phyloP scores from a whole-genome alignment of 73 alveolate species.

The Paramecium sonneborni region DNA sequence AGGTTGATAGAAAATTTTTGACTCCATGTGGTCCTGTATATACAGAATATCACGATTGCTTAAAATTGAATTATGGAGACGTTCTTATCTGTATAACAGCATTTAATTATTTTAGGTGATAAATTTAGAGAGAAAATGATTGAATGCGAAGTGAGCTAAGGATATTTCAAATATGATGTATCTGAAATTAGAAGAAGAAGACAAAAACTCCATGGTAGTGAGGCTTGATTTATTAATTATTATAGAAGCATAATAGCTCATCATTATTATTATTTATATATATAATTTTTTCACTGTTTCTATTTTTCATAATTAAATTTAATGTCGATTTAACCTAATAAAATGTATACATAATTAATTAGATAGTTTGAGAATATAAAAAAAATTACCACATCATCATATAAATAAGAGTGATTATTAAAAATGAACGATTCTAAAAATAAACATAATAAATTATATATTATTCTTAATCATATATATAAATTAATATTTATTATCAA shows the following conservation, averaged over 20 bases:
- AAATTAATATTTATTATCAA: not conserved
- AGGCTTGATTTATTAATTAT: conserved; percentile 16
- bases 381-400: too few relatives aligned
- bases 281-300: not conserved
- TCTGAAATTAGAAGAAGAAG: conserved; percentile 27
- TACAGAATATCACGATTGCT: not conserved
- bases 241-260: not conserved
- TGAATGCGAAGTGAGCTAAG: conserved; percentile 11
- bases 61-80: conserved; percentile 18
- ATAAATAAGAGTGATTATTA: too few relatives aligned
- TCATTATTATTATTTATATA: not conserved
- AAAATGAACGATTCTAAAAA: not conserved
- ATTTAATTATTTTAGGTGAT: not conserved
- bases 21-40: conserved; percentile 46
- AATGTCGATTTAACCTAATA: not conserved
- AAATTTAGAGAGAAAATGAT: conserved; percentile 31
- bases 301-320: not conserved
- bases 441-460: not conserved
- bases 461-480: not conserved
- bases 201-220: conserved; percentile 24
- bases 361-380: too few relatives aligned
- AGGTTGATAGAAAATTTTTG: conserved; percentile 40
- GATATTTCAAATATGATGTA: conserved; percentile 37
- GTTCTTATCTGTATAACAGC: not conserved
- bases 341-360: not conserved